These are phyloP conservation scores for Phyllosticta paracitricarpa DNA, from an alignment of 2,329 filamentous ascomycete genomes.

Conservation along the genomic window DNA sequence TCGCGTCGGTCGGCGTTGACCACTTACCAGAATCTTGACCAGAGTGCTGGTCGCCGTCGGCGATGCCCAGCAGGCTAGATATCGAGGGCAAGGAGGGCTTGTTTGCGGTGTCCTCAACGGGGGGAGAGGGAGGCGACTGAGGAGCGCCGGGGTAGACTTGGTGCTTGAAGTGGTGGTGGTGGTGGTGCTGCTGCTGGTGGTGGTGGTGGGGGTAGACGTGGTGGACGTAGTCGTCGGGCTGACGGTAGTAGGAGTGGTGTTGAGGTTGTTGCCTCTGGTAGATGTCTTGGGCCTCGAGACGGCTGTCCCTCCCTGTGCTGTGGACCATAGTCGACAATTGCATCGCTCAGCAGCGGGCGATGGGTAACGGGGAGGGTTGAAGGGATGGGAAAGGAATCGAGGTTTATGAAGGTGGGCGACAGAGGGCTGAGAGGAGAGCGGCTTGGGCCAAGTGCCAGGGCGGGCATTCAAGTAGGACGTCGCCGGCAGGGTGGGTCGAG, in stretches of 20 bases:
- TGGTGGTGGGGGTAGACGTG: constrained; percentile 27
- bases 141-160: constrained; percentile 30
- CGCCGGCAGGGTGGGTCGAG: constrained; percentile 30
- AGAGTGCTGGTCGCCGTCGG: constrained; percentile 55
- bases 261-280: constrained; percentile 12
- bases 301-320: constrained; percentile 28
- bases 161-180: constrained; percentile 13
- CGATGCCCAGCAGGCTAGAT: constrained; percentile 76
- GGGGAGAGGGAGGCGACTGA: constrained; percentile 62
- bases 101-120: constrained; percentile 55
- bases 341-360: constrained; percentile 19
- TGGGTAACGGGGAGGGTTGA: constrained; percentile 6
- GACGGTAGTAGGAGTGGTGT: constrained; percentile 11
- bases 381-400: constrained; percentile 12
- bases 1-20: constrained; percentile 2
- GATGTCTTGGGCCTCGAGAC: constrained; percentile 23
- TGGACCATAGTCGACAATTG: constrained; percentile 36
- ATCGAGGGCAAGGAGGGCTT: constrained; percentile 89
- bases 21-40: constrained; percentile 31
- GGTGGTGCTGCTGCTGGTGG: too few species aligned
- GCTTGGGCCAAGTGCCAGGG: constrained; percentile 8
- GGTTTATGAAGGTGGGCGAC: constrained; percentile 7
- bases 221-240: constrained; percentile 12
- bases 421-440: constrained; percentile 3
- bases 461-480: constrained; percentile 26